A percentile compares a stretch with the other conserved stretches of the same genome.
phyloP scores from a whole-genome alignment of 2,329 filamentous ascomycete species.

The Diaporthe capsici region DNA sequence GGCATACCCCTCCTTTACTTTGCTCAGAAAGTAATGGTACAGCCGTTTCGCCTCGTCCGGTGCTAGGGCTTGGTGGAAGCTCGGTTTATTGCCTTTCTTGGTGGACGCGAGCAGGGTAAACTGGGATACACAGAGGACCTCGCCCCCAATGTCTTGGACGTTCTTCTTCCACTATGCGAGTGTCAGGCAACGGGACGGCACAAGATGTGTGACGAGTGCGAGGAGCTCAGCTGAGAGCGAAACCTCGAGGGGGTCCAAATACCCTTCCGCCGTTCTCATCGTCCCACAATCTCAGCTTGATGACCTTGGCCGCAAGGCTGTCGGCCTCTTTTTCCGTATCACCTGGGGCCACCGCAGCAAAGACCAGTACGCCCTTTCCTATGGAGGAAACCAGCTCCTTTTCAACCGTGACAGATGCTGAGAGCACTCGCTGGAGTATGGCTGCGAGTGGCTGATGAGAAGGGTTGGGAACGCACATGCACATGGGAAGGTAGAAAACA shows the following conservation, averaged over 20 bases:
- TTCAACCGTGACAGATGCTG: conserved; percentile 95
- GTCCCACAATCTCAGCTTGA: conserved; percentile 94
- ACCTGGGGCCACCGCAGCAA: conserved; percentile 90
- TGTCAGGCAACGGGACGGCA: conserved; percentile 22
- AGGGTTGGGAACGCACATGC: neutral
- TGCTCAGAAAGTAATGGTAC: conserved; percentile 86
- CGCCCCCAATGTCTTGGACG: conserved; percentile 89
- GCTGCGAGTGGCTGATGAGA: conserved; percentile 65
- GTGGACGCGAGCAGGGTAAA: conserved; percentile 94
- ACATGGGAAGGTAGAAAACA: too few relatives aligned
- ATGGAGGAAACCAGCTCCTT: conserved; percentile 92
- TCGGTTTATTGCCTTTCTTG: conserved; percentile 96
- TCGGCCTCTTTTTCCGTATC: conserved; percentile 93
- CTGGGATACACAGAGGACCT: conserved; percentile 97
- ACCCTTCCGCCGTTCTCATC: conserved; percentile 80
- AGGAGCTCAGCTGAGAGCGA: neutral
- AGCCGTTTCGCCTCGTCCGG: conserved; percentile 83
- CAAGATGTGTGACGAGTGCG: neutral
- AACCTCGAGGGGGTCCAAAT: conserved; percentile 46
- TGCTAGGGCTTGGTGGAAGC: conserved; percentile 90
- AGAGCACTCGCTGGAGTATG: conserved; percentile 93
- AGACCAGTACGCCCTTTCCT: conserved; percentile 88
- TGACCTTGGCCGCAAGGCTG: conserved; percentile 83
- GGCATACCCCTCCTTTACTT: conserved; percentile 79
- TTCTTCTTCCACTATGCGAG: conserved; percentile 84